phyloP scores from a whole-genome alignment of 129 eudicot genomes.

The Chrysanthemum makinoi region DNA sequence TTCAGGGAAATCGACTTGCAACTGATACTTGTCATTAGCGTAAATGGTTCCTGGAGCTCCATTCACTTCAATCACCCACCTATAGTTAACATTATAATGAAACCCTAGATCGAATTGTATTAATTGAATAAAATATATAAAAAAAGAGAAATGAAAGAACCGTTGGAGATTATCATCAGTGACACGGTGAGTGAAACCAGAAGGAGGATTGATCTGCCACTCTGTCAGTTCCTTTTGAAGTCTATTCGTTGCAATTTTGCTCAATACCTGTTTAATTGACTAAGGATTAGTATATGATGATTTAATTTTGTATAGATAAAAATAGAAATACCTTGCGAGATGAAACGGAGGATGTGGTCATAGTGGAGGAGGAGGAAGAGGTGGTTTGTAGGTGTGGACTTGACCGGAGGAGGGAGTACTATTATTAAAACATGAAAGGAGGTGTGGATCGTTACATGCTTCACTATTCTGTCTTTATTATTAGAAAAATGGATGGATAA shows the following conservation, averaged over 20 bases:
- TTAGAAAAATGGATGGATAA: too few species aligned
- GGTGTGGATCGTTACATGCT: too few species aligned
- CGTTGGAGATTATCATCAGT: slow-evolving; percentile 98
- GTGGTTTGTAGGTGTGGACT: slow-evolving; percentile 17
- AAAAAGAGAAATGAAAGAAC: slow-evolving; percentile 28
- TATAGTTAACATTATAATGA: slow-evolving; percentile 24
- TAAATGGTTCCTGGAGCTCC: slow-evolving; percentile 89
- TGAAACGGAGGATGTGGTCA: slow-evolving; percentile 79
- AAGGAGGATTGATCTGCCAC: slow-evolving; percentile 96
- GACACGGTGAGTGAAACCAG: slow-evolving; percentile 80
- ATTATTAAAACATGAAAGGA: not conserved
- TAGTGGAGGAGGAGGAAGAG: slow-evolving; percentile 28
- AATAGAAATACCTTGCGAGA: slow-evolving; percentile 99
- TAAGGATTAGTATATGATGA: not conserved
- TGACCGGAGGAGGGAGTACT: slow-evolving; percentile 10
- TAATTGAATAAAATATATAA: not conserved
- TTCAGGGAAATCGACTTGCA: slow-evolving; percentile 90
- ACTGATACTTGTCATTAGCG: slow-evolving; percentile 69
- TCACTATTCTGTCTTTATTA: too few species aligned
- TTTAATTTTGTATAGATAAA: too few species aligned
- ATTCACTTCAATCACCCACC: slow-evolving; percentile 87
- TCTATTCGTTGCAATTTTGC: slow-evolving; percentile 92
- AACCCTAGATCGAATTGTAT: slow-evolving; percentile 17
- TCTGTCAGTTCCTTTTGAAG: slow-evolving; percentile 94
- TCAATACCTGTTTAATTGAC: too few species aligned